Evolutionary conservation across 495 filamentous ascomycete genomes (phyloP).

Genomic region (Penicillium samsonianum): DNA sequence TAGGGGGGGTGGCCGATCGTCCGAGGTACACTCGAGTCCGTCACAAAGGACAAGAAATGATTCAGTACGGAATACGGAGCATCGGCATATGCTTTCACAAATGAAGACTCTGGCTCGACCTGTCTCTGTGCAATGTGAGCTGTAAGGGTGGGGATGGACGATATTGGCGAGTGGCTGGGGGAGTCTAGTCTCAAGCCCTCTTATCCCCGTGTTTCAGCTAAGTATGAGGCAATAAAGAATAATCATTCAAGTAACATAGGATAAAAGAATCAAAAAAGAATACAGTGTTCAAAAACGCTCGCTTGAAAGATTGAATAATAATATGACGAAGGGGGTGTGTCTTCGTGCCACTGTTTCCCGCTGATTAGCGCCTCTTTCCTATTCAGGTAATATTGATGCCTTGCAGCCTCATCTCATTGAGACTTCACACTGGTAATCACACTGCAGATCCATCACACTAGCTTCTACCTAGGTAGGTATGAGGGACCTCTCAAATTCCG

Average conservation of each 20-base stretch:
- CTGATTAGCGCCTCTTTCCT: slow-evolving; percentile 1
- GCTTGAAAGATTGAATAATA: background rate
- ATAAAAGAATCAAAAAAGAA: background rate
- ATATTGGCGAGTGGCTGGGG: slow-evolving; percentile 14
- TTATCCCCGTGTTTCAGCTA: background rate
- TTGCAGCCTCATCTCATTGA: background rate
- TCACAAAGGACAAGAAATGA: background rate
- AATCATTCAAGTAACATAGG: background rate
- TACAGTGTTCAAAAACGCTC: background rate
- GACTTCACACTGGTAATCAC: background rate
- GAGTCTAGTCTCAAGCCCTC: background rate
- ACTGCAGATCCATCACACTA: background rate
- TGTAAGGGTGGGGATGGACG: slow-evolving; percentile 6
- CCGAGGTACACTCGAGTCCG: slow-evolving; percentile 12
- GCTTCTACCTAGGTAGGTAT: background rate
- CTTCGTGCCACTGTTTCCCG: background rate
- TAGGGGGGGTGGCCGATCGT: slow-evolving; percentile 25
- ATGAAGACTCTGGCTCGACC: background rate
- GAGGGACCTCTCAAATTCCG: background rate
- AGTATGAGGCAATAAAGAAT: background rate
- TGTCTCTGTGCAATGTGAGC: slow-evolving; percentile 9
- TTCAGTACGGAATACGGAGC: background rate
- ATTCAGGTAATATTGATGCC: background rate
- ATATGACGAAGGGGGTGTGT: background rate
- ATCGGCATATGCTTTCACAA: background rate